phyloP scores from a whole-genome alignment of 2,329 filamentous ascomycete genomes.

The Emericellopsis atlantica region DNA sequence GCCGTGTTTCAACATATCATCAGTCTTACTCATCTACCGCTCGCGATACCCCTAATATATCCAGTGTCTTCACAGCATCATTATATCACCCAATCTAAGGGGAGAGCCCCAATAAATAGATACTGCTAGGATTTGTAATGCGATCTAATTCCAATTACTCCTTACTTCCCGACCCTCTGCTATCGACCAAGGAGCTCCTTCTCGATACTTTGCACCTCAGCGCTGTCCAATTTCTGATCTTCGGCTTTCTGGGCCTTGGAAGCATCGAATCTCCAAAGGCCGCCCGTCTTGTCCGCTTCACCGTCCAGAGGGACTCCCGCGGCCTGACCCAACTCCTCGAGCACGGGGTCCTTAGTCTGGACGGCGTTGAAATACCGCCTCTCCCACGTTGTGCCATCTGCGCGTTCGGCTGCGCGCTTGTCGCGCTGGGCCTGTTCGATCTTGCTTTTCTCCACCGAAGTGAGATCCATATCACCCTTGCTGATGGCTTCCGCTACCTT shows the following conservation, averaged over 20 bases:
- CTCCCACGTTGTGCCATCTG: constrained; percentile 68
- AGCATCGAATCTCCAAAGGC: constrained; percentile 46
- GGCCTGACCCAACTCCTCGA: constrained; percentile 28
- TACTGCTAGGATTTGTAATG: too few relatives aligned
- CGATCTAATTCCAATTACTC: too few relatives aligned
- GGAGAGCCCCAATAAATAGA: too few relatives aligned
- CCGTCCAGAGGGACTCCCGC: constrained; percentile 36
- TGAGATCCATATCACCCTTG: constrained; percentile 72
- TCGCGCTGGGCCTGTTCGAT: constrained; percentile 82
- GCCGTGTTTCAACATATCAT: too few relatives aligned
- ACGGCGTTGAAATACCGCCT: constrained; percentile 64
- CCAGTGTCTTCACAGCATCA: too few relatives aligned
- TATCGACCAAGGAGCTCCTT: constrained; percentile 23
- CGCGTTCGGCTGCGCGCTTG: constrained; percentile 59
- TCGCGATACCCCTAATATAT: too few relatives aligned
- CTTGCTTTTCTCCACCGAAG: constrained; percentile 67
- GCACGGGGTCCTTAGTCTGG: constrained; percentile 29
- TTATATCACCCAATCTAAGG: too few relatives aligned
- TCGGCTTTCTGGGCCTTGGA: constrained; percentile 25
- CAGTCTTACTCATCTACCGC: too few relatives aligned
- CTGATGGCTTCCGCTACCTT: constrained; percentile 74
- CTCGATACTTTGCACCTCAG: constrained; percentile 29
- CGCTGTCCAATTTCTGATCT: constrained; percentile 22
- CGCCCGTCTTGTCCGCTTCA: constrained; percentile 47
- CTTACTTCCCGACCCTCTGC: background rate